phyloP scores from a whole-genome alignment of 208 protist genomes.

The Trichomonas tenax region DNA sequence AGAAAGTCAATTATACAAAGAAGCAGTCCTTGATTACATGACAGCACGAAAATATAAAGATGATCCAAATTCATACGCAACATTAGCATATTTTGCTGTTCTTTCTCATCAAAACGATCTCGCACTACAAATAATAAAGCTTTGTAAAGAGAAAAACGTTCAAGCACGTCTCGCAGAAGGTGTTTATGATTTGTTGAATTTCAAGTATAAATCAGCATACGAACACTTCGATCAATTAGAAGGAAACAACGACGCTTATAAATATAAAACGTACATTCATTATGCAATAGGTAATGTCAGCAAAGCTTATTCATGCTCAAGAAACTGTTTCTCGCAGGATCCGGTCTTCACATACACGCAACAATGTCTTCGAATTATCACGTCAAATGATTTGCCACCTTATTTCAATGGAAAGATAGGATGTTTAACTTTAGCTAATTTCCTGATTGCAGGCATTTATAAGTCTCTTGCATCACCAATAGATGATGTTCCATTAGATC shows the following conservation, averaged over 20 bases:
- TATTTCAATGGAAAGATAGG: neutral
- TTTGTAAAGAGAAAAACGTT: neutral
- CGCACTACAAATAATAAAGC: neutral
- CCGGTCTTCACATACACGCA: neutral
- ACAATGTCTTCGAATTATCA: neutral
- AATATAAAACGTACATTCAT: neutral
- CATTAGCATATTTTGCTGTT: neutral
- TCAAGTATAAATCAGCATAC: neutral
- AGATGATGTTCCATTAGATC: neutral
- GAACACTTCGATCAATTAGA: neutral
- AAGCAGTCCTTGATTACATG: neutral
- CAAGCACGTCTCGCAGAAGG: neutral
- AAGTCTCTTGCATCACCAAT: neutral
- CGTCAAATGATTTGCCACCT: neutral
- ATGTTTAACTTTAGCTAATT: neutral
- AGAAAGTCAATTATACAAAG: neutral
- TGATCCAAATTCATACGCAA: neutral
- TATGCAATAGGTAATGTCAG: neutral
- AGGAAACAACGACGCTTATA: neutral
- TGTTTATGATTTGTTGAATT: neutral
- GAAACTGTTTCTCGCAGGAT: neutral
- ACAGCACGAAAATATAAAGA: neutral
- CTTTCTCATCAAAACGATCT: neutral
- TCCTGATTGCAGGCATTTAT: neutral
- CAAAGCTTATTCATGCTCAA: neutral